Conservation (phyloP, 768 basidiomycete species). For the Suillus discolor region DNA sequence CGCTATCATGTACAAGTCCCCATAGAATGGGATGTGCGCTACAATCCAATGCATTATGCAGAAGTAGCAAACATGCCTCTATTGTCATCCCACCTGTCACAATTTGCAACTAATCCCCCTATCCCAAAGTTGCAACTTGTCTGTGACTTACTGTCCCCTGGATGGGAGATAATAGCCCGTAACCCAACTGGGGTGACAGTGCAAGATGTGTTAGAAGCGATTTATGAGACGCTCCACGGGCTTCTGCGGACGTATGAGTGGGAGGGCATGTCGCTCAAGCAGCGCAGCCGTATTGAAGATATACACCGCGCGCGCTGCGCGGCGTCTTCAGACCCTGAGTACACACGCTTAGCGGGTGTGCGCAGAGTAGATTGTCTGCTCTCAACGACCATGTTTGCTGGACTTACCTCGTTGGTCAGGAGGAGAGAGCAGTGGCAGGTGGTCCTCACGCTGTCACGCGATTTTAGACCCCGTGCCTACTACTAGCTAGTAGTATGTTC, state of each 20-base stretch:
- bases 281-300: constrained; percentile 42
- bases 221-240: constrained; percentile 40
- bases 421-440: constrained; percentile 40
- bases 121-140: constrained; percentile 39
- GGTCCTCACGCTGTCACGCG: constrained; percentile 48
- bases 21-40: constrained; percentile 54
- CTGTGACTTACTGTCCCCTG: constrained; percentile 48
- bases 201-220: constrained; percentile 51
- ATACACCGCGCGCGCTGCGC: constrained; percentile 51
- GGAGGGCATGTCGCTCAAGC: constrained; percentile 41
- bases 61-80: constrained; percentile 11
- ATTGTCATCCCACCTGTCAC: constrained; percentile 33
- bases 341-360: constrained; percentile 42
- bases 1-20: constrained; percentile 17
- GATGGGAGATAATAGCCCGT: constrained; percentile 44
- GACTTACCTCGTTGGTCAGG: constrained; percentile 45
- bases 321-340: constrained; percentile 36
- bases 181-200: constrained; percentile 53
- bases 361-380: constrained; percentile 53
- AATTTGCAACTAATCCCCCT: constrained; percentile 47
- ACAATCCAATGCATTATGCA: constrained; percentile 35
- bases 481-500: not conserved
- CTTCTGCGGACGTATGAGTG: constrained; percentile 47
- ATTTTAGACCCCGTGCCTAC: constrained; percentile 20
- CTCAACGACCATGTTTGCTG: constrained; percentile 51